Evolutionary conservation across 2,329 filamentous ascomycete species (phyloP).

Genomic region (Trichoderma cornu-damae): DNA sequence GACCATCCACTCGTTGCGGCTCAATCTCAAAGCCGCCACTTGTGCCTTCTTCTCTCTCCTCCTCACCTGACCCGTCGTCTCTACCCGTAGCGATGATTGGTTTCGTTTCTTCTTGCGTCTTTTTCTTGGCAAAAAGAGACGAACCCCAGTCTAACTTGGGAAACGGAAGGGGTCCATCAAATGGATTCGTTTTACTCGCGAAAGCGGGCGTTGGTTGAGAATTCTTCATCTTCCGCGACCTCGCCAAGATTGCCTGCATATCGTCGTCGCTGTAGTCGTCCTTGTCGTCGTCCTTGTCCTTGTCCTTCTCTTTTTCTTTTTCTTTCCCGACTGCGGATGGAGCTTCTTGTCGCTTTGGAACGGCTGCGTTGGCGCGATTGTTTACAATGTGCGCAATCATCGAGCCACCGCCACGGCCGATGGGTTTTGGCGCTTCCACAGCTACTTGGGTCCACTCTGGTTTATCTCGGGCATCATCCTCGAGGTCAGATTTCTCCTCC

Average conservation of each 20-base stretch:
- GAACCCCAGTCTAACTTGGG: constrained; percentile 73
- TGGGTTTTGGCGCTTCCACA: constrained; percentile 46
- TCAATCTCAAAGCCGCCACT: constrained; percentile 63
- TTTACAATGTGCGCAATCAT: constrained; percentile 72
- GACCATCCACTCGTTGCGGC: constrained; percentile 36
- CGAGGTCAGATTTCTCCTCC: constrained; percentile 40
- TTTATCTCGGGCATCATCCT: constrained; percentile 42
- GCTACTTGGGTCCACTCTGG: constrained; percentile 55
- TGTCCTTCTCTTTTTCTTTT: constrained; percentile 35
- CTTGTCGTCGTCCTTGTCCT: constrained; percentile 42
- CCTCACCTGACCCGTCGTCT: constrained; percentile 22
- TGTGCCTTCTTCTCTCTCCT: constrained; percentile 43
- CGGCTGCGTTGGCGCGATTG: constrained; percentile 60
- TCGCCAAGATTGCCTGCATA: constrained; percentile 68
- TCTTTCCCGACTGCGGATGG: background rate
- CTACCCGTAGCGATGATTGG: constrained; percentile 15
- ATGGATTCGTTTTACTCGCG: constrained; percentile 56
- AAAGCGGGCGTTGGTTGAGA: constrained; percentile 35
- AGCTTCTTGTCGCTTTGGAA: constrained; percentile 39
- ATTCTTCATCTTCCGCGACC: constrained; percentile 59
- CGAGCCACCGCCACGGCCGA: constrained; percentile 44
- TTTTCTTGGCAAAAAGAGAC: constrained; percentile 48
- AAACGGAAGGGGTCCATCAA: constrained; percentile 83
- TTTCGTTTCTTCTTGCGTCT: constrained; percentile 24
- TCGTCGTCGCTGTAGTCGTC: constrained; percentile 76